Base-by-base conservation (phyloP, 2,329 filamentous ascomycete species). In the Fusarium sp. region DNA sequence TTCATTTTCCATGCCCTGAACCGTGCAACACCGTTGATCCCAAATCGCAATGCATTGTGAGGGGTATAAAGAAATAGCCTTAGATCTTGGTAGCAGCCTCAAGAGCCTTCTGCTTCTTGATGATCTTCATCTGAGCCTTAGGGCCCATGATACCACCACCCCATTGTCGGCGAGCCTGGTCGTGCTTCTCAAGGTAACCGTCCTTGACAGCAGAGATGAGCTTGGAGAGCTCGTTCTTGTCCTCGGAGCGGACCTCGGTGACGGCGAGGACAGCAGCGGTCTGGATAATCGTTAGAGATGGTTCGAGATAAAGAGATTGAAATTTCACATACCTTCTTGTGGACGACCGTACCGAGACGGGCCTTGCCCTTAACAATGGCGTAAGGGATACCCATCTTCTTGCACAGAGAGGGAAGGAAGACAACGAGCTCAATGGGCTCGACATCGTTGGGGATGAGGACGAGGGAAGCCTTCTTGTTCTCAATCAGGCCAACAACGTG, bases 321-420 rank as follows among this genome's bases (percentile, higher is more conserved):
- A 22, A 8, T 2, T 26, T 24, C 14, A 21, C 84, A 68, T 79
- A 94, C 92, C 92, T 99, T 99, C 92, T 99, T 98, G 92, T 99
- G 95, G 75, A 99, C 95, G 77, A 99, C 95, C 68, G 96, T 98
- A 77, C 96, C 96, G 79, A 99, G 93, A 86, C 96, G 92, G 76
- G 96, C 96, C 93, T 99, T 99, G 88, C 96, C 96, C 93, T 99
- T 99, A 82, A 99, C 90, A 78, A 99, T 98, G 81, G 94, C 96
- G 84, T 98, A 99, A 73, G 97, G 96, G 77, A 98, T 91, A 87
- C 97, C 97, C 95, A 99, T 99, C 93, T 99, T 99, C 86, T 95
- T 93, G 93, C 96, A 99, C 76, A 99, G 93, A 79, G 96, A 94
- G 76, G 96, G 96, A 73, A 99, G 91, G 92, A 97, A 99, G 85